Percentiles rank a stretch among this genome's conserved stretches.
phyloP scores from a whole-genome alignment of 164 flowering plant genomes.

The Umbellularia californica region DNA sequence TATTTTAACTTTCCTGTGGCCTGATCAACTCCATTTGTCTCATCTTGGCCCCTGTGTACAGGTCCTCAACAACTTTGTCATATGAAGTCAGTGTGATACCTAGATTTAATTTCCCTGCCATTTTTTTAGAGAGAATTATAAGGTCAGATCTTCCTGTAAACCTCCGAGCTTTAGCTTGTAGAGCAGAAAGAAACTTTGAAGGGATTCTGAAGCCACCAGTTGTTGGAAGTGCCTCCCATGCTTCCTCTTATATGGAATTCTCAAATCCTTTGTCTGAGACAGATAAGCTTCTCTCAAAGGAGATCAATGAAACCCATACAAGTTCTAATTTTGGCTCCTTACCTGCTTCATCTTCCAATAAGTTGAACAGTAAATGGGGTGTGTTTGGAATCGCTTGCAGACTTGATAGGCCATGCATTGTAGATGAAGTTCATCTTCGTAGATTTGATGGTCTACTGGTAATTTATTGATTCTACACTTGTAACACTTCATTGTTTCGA shows the following conservation, averaged over 20 bases:
- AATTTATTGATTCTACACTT: constrained; percentile 27
- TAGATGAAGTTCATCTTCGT: constrained; percentile 96
- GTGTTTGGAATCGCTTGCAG: constrained; percentile 71
- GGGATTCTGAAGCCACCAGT: constrained; percentile 24
- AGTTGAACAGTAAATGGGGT: constrained; percentile 67
- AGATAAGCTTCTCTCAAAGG: constrained; percentile 20
- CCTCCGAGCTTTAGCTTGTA: constrained; percentile 78
- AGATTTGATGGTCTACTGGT: constrained; percentile 95
- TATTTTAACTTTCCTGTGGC: not conserved
- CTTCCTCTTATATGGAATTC: constrained; percentile 17
- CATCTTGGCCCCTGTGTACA: constrained; percentile 17
- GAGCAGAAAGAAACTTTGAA: constrained; percentile 54
- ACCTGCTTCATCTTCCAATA: constrained; percentile 33
- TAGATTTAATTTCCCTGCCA: constrained; percentile 88
- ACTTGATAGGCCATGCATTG: constrained; percentile 74
- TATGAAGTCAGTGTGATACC: constrained; percentile 94
- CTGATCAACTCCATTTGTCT: not conserved
- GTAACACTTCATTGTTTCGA: constrained; percentile 13
- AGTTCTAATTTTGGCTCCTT: constrained; percentile 35
- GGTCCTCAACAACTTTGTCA: constrained; percentile 52
- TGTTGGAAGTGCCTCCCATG: constrained; percentile 20
- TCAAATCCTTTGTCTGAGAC: constrained; percentile 25
- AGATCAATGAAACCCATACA: constrained; percentile 29
- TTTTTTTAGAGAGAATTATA: constrained; percentile 86
- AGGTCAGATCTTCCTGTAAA: constrained; percentile 93